Evolutionary conservation across 2,329 filamentous ascomycete species (phyloP).

Genomic region (Colletotrichum chrysophilum): DNA sequence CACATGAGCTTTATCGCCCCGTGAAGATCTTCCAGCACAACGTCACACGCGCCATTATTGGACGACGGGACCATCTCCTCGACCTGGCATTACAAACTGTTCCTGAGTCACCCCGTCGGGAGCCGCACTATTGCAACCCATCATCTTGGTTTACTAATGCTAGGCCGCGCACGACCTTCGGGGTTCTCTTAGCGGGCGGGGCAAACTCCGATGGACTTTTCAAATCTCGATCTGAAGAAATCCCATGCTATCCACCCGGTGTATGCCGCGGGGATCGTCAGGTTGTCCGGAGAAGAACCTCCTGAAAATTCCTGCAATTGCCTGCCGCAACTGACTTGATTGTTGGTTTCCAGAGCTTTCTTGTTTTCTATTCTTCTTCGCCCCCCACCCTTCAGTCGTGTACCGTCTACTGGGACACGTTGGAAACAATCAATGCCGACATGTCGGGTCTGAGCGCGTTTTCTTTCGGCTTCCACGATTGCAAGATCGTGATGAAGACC

Average conservation of each 20-base stretch:
- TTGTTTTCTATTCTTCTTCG: not conserved
- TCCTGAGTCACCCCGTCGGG: not conserved
- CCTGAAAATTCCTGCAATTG: not conserved
- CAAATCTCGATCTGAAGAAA: not conserved
- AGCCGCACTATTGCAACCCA: not conserved
- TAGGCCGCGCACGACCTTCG: not conserved
- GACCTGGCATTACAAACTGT: not conserved
- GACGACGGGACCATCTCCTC: not conserved
- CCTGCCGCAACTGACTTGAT: not conserved
- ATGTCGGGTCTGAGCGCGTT: not conserved
- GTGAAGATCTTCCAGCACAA: not conserved
- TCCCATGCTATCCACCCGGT: not conserved
- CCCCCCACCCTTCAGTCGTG: not conserved
- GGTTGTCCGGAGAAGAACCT: not conserved
- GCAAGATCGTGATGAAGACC: not conserved
- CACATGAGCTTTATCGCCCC: not conserved
- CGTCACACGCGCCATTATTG: not conserved
- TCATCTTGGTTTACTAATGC: not conserved
- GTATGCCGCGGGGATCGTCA: not conserved
- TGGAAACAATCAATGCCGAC: not conserved
- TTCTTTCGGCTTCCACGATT: not conserved
- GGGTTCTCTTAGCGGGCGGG: not conserved
- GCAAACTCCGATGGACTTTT: conserved; percentile 9
- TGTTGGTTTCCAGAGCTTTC: not conserved
- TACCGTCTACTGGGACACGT: not conserved